Conservation (phyloP, 129 eudicot genomes). For the Solidago caesia region DNA sequence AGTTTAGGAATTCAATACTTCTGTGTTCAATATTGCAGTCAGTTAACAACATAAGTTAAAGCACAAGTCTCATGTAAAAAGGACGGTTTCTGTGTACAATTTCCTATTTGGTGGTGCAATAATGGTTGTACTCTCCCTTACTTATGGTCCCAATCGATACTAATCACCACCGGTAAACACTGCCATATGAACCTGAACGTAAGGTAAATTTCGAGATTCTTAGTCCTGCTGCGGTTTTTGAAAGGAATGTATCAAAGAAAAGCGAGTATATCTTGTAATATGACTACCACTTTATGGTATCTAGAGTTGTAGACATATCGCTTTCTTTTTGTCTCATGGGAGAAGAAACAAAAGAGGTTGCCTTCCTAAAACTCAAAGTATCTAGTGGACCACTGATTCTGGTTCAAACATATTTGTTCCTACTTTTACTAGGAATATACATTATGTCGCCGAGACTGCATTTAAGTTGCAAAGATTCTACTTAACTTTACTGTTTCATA, state of each 20-base stretch:
- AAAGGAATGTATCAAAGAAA: conserved; percentile 21
- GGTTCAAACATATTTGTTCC: conserved; percentile 29
- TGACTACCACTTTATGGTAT: conserved; percentile 37
- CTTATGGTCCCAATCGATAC: conserved; percentile 10
- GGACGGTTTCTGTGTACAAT: conserved; percentile 13
- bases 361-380: conserved; percentile 51
- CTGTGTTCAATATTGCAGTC: conserved; percentile 17
- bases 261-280: conserved; percentile 30
- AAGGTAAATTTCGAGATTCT: conserved; percentile 18
- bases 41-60: conserved; percentile 13
- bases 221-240: conserved; percentile 17
- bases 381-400: conserved; percentile 35
- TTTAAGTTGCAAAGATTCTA: conserved; percentile 22
- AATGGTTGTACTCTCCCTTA: conserved; percentile 2
- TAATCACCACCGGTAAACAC: conserved; percentile 3
- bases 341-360: conserved; percentile 32
- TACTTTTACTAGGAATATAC: conserved; percentile 31
- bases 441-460: conserved; percentile 20
- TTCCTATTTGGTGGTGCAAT: not conserved
- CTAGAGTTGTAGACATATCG: conserved; percentile 36
- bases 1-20: conserved; percentile 30
- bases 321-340: conserved; percentile 31
- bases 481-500: conserved; percentile 7
- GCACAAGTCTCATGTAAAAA: not conserved
- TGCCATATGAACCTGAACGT: not conserved